A percentile compares a stretch with the other conserved stretches of the same genome.
These are phyloP conservation scores for Hypoxylon trugodes DNA, from an alignment of 495 filamentous ascomycete genomes.

Conservation along the genomic window DNA sequence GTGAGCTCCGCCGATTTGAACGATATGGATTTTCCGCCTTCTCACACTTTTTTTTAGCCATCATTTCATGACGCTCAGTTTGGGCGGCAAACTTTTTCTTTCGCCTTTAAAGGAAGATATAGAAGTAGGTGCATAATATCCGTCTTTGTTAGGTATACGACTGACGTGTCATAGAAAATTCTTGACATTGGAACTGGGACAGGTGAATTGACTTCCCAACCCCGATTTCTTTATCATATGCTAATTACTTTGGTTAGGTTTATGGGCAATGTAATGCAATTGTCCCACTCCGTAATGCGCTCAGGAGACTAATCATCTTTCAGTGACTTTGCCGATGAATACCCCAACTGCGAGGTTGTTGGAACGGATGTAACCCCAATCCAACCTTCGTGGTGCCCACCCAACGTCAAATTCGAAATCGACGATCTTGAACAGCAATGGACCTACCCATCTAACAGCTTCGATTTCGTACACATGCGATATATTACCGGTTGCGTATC, in stretches of 20 bases:
- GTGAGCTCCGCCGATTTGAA: slow-evolving; percentile 25
- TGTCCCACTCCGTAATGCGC: neutral
- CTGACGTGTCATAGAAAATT: slow-evolving; percentile 58
- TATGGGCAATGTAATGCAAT: slow-evolving; percentile 36
- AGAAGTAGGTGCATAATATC: slow-evolving; percentile 8
- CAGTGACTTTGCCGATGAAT: slow-evolving; percentile 56
- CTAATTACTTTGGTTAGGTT: slow-evolving; percentile 16
- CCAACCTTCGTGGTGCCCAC: slow-evolving; percentile 61
- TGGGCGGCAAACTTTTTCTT: slow-evolving; percentile 65
- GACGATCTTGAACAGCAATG: slow-evolving; percentile 59
- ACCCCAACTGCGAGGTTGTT: slow-evolving; percentile 62
- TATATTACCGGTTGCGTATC: slow-evolving; percentile 60
- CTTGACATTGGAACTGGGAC: slow-evolving; percentile 75
- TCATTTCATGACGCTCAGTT: slow-evolving; percentile 50
- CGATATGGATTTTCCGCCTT: neutral
- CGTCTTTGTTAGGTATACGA: neutral
- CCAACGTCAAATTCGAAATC: slow-evolving; percentile 64
- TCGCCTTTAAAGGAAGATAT: slow-evolving; percentile 63
- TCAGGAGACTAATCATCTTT: neutral
- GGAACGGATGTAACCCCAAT: slow-evolving; percentile 72
- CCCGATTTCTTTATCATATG: neutral
- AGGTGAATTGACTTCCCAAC: slow-evolving; percentile 36
- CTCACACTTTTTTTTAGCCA: slow-evolving; percentile 39
- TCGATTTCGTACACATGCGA: slow-evolving; percentile 66
- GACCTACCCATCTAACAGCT: slow-evolving; percentile 54